Conservation (phyloP, 179 eudicot genomes). For the Beta macrorhiza region DNA sequence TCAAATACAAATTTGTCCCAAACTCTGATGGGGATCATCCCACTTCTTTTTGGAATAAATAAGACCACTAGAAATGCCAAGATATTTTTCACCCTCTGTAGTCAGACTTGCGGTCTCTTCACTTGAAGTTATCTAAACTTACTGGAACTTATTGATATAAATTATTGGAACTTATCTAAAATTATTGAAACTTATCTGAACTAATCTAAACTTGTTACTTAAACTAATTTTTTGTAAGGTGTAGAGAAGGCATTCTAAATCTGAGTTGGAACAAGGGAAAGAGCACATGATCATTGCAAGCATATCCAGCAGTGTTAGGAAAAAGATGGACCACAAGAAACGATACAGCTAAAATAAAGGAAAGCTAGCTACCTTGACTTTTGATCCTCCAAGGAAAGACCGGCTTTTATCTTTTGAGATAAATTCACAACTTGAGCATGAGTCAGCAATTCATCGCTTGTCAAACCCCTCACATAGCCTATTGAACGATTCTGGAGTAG, state of each 20-base stretch:
- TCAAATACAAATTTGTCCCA: neutral
- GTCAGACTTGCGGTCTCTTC: too few species aligned
- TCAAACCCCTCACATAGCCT: slow-evolving; percentile 78
- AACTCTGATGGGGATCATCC: neutral
- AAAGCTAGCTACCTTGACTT: slow-evolving; percentile 56
- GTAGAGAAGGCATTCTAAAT: neutral
- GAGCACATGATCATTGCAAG: neutral
- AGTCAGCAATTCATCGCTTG: slow-evolving; percentile 57
- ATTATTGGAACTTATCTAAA: too few species aligned
- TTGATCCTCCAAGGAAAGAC: slow-evolving; percentile 68
- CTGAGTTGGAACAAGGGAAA: neutral
- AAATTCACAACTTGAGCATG: slow-evolving; percentile 76
- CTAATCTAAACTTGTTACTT: too few species aligned
- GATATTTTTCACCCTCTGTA: neutral
- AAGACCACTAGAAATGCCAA: neutral
- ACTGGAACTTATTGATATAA: too few species aligned
- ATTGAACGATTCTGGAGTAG: slow-evolving; percentile 56
- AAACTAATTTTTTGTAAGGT: too few species aligned
- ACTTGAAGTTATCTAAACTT: too few species aligned
- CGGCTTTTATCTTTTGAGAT: slow-evolving; percentile 65
- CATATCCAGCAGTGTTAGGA: neutral
- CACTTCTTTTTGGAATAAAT: too few species aligned
- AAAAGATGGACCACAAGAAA: neutral
- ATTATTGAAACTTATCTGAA: too few species aligned
- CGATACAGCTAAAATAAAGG: neutral